Base-by-base conservation (phyloP, 768 basidiomycete species). In the Tubosaeta brunneosetosa region DNA sequence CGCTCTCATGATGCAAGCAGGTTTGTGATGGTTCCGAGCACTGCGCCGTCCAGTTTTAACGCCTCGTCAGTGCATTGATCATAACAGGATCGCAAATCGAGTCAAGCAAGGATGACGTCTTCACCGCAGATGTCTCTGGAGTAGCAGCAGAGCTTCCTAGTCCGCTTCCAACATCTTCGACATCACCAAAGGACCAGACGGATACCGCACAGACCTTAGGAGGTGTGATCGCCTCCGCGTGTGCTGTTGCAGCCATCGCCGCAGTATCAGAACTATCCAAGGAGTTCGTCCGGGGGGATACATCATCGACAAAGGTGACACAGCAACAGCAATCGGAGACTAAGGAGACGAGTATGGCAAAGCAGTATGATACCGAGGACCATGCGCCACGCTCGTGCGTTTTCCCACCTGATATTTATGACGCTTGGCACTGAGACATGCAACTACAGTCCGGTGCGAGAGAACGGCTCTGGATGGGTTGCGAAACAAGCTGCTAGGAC, bases 381-480 rank as follows among this genome's bases (percentile, higher is more conserved):
- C 38, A 51, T 40, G 41, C 6, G 13, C 32, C 3, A 0, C 27
- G 25, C n/a, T 44, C 47, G 61, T 61, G n/a, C 44, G 61, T 40
- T n/a, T 31, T 37, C 12, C 7, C n/a, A 6, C 4, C 6, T 34
- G 37, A 29, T 22, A 4, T 34, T 16, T 25, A 37, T 27, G 11
- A 8, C 6, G 5, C 27, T 17, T 27, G 16, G n/a, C 29, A 1
- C 27, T 46, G 17, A 46, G 19, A 25, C 4, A 49, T 38, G 26
- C 32, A 3, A 32, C 8, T 2, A 32, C 29, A 49, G 48, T 9
- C 9, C 9, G 12, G 12, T 37, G 27, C 32, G 25, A 19, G 36
- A n/a, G 12, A n/a, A 33, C 9, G 26, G 14, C 10, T 16, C 34
- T 8, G 25, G 46, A 27, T 27, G 17, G 17, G 40, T 32, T 22